Base-by-base conservation (phyloP, 805 yeast species). In the Ogataea ganodermae region DNA sequence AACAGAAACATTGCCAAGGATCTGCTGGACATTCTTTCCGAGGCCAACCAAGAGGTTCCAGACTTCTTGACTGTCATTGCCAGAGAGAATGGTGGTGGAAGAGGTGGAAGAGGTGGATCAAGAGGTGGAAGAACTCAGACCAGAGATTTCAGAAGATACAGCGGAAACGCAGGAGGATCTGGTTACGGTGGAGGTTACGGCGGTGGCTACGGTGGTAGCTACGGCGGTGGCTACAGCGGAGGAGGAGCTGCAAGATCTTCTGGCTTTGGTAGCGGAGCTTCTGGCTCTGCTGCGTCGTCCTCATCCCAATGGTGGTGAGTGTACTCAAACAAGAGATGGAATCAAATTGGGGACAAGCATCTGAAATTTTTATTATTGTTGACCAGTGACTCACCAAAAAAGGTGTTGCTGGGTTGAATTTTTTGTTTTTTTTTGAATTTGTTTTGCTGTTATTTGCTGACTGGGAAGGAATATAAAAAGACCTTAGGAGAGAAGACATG, bases 21-120 rank as follows among this genome's bases (percentile, higher is more conserved):
- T 54, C 75, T 94, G 69, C 71, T 89, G 64, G 96, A 89, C 46
- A 80, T 94, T 61, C 82, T 94, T 65, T 68, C 82, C 58, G 99
- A 94, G 75, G 97, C 99, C 54, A 92, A 94, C 76, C 99, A 94
- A 78, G 98, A 92, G 70, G 86, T 91, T 56, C 99, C 99, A 57
- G 80, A 79, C 52, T 94, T 94, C 78, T 79, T 94, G 70, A 80
- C 77, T 58, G 80, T 84, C 53, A 81, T 90, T 58, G 76, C 87
- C 50, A 86, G 95, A 75, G 97, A 90, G 75, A 70, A 79, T 48
- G 69, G 81, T 42, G 73, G 74, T 60, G 79, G 81, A 48, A 72
- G 73, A 52, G 78, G 79, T 51, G 74, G 80, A 50, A 75, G 82
- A 55, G 73, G 83, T 52, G 70, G 75, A 46, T 74, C 83, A 56